Evolutionary conservation across 2,329 filamentous ascomycete genomes (phyloP).

Genomic region (Venturia asperata): DNA sequence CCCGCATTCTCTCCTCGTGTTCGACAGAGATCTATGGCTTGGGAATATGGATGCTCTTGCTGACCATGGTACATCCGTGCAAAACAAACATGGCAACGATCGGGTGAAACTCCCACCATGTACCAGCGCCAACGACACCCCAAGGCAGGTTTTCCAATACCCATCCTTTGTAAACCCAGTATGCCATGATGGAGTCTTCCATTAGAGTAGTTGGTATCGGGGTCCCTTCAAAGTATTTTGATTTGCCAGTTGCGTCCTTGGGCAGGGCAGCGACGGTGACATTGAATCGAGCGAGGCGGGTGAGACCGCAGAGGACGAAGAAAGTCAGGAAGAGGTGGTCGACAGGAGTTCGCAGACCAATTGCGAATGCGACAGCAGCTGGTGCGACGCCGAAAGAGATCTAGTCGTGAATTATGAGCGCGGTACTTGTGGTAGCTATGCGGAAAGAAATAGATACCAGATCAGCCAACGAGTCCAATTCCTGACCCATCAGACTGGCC

Average conservation of each 20-base stretch:
- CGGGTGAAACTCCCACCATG: conserved; percentile 75
- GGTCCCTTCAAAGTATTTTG: conserved; percentile 92
- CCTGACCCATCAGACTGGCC: conserved; percentile 95
- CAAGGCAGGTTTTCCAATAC: conserved; percentile 70
- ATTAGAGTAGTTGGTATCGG: conserved; percentile 88
- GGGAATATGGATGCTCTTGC: conserved; percentile 88
- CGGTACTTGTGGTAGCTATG: neutral
- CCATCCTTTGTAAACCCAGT: conserved; percentile 78
- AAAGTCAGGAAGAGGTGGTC: conserved; percentile 78
- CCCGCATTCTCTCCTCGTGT: neutral
- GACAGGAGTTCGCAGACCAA: conserved; percentile 75
- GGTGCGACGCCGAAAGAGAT: conserved; percentile 93
- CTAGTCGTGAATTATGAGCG: conserved; percentile 41
- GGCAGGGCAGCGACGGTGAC: conserved; percentile 85
- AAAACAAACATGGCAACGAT: conserved; percentile 70
- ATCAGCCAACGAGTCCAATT: conserved; percentile 91
- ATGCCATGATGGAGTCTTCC: conserved; percentile 65
- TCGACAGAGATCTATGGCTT: conserved; percentile 57
- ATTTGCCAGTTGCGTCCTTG: conserved; percentile 87
- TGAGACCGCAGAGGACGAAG: conserved; percentile 92
- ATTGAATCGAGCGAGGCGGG: conserved; percentile 92
- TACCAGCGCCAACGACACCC: conserved; percentile 61
- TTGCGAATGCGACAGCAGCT: conserved; percentile 76
- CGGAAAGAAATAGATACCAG: conserved; percentile 50
- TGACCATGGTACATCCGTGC: conserved; percentile 93